These are phyloP conservation scores for Lachnellula arida DNA, from an alignment of 2,329 filamentous ascomycete species.

Conservation along the genomic window DNA sequence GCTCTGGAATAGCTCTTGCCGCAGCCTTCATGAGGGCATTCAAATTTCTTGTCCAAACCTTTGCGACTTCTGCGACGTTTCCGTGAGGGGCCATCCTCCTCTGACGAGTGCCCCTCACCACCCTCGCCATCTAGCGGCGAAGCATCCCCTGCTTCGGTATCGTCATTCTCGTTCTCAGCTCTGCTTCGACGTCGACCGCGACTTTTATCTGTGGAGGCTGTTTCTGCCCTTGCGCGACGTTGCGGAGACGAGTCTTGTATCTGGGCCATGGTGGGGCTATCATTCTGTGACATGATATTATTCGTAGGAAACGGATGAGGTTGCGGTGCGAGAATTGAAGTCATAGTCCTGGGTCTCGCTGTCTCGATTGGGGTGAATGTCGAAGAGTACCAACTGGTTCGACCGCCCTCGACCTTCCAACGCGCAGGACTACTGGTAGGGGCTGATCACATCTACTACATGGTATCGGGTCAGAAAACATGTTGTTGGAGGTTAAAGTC, in stretches of 20 bases:
- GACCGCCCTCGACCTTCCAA: background rate
- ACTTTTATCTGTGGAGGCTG: slow-evolving; percentile 26
- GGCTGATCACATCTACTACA: background rate
- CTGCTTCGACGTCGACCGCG: slow-evolving; percentile 30
- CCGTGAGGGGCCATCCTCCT: slow-evolving; percentile 31
- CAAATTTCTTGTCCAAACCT: slow-evolving; percentile 74
- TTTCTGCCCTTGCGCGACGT: slow-evolving; percentile 20
- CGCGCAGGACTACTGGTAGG: background rate
- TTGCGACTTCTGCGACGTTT: slow-evolving; percentile 70
- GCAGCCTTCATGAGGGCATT: slow-evolving; percentile 80
- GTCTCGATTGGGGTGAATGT: background rate
- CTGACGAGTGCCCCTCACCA: slow-evolving; percentile 29
- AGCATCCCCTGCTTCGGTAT: slow-evolving; percentile 22
- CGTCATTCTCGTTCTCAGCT: slow-evolving; percentile 19
- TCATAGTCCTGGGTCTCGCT: slow-evolving; percentile 26
- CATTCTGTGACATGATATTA: slow-evolving; percentile 26
- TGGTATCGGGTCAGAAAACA: background rate
- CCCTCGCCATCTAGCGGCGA: slow-evolving; percentile 21
- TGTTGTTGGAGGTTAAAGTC: background rate
- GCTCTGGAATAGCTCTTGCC: slow-evolving; percentile 95
- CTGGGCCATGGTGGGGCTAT: slow-evolving; percentile 21
- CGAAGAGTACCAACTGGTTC: background rate
- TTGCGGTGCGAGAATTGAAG: slow-evolving; percentile 29
- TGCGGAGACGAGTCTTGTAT: slow-evolving; percentile 22
- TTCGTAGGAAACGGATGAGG: slow-evolving; percentile 22